Evolutionary conservation across 116 monocot species (phyloP), one percentile per base, ranked within the genome.

Genomic region (Dioscorea cayenensis): DNA sequence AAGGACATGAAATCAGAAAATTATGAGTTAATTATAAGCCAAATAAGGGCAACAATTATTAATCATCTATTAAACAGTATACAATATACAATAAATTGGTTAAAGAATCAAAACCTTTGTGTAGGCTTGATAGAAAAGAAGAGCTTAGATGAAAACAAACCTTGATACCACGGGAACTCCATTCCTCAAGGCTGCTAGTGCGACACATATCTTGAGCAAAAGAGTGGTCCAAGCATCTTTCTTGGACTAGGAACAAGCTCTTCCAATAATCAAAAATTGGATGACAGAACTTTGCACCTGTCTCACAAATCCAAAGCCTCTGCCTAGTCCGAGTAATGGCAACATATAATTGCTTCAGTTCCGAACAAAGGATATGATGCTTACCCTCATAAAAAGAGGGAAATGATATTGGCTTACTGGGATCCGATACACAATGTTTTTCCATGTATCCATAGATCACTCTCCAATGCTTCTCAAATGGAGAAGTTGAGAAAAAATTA

Each of bases 221-320:
- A 49, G 77, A 79, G 14, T 28, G 6, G 66, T 88, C 81, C 32
- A 86, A 37, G 11, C 69, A n/a, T 68, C 79, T 85, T 67, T 71
- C 79, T 73, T 82, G 75, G 12, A 88, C 88, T 51, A 88, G 74
- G 49, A 86, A 70, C 28, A 85, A 65, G 13, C 36, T 82, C 27
- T 86, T 88, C 92, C 88, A 92, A 35, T 86, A 92, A 43, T 88
- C 80, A 85, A 88, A 92, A 74, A 92, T 84, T 2, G 88, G 92
- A 18, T 77, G 76, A 27, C 81, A 74, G 16, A 70, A 73, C 21
- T 86, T 81, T 49, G 7, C 43, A 43, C 68, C 51, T 3, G 67
- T 86, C 64, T 92, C 92, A 76, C 84, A 83, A 65, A 92, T 88
- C 92, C 88, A 88, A 6, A 88, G 70, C 36, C 92, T 83, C 65